Conservation (phyloP, 352 stramenopile species). For the Phytophthora brassicae region DNA sequence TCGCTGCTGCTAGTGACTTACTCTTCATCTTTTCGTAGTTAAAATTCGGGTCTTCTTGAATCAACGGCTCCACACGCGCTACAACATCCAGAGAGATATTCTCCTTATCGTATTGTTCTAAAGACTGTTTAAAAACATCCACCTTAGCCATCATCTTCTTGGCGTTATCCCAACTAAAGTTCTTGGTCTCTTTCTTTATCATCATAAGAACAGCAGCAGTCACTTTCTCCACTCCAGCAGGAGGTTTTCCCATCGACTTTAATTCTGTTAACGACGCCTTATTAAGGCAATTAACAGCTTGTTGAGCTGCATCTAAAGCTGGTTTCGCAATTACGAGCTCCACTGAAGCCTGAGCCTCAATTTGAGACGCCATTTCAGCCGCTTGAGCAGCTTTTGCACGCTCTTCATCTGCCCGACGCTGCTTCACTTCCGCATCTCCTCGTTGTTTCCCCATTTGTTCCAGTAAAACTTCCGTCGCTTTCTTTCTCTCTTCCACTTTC, state of each 20-base stretch:
- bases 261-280: conserved; percentile 88
- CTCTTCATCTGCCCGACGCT: conserved; percentile 79
- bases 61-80: conserved; percentile 75
- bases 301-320: conserved; percentile 76
- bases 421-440: conserved; percentile 87
- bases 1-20: conserved; percentile 90
- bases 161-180: conserved; percentile 94
- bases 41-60: conserved; percentile 90
- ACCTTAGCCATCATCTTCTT: conserved; percentile 97
- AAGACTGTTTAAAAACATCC: conserved; percentile 89
- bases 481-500: conserved; percentile 91
- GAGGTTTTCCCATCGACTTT: conserved; percentile 89
- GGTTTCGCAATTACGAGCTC: conserved; percentile 84
- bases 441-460: conserved; percentile 91
- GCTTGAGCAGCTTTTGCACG: conserved; percentile 69
- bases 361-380: conserved; percentile 62
- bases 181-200: conserved; percentile 93
- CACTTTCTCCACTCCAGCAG: conserved; percentile 88
- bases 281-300: conserved; percentile 90
- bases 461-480: conserved; percentile 82
- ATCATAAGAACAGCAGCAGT: conserved; percentile 91
- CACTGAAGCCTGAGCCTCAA: conserved; percentile 67
- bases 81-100: conserved; percentile 91
- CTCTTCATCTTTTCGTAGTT: conserved; percentile 94
- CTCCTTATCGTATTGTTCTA: conserved; percentile 92